Conservation (phyloP, 805 yeast species). For the Candida andamanensis region DNA sequence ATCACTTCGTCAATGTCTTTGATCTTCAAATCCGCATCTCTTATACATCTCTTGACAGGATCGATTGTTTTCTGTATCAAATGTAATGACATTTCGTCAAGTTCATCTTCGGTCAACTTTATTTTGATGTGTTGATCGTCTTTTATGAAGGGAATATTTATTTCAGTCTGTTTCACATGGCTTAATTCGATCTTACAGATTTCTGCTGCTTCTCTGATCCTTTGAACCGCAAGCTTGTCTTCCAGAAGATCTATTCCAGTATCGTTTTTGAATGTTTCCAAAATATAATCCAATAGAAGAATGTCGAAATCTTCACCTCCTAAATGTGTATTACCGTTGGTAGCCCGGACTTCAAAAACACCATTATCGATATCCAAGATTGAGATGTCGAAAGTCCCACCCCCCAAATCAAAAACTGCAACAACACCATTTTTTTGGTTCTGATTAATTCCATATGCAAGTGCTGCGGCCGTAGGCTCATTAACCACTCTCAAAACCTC, state of each 20-base stretch:
- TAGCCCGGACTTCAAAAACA: slow-evolving; percentile 75
- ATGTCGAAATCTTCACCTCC: slow-evolving; percentile 87
- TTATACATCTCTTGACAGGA: slow-evolving; percentile 69
- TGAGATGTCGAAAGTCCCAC: slow-evolving; percentile 82
- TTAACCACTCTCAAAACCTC: slow-evolving; percentile 72
- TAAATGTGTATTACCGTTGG: slow-evolving; percentile 79
- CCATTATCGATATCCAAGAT: slow-evolving; percentile 74
- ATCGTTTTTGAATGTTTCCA: slow-evolving; percentile 51
- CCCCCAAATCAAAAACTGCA: slow-evolving; percentile 72
- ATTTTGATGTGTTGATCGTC: slow-evolving; percentile 57
- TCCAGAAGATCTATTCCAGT: slow-evolving; percentile 45
- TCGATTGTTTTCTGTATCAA: slow-evolving; percentile 63
- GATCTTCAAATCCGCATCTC: slow-evolving; percentile 65
- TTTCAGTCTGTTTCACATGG: slow-evolving; percentile 54
- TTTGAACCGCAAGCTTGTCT: slow-evolving; percentile 59
- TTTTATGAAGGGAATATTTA: slow-evolving; percentile 66
- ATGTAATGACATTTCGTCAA: slow-evolving; percentile 62
- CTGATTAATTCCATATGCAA: slow-evolving; percentile 71
- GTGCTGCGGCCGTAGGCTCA: slow-evolving; percentile 84
- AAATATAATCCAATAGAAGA: slow-evolving; percentile 51
- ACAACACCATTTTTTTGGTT: slow-evolving; percentile 46
- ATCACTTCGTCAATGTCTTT: slow-evolving; percentile 70
- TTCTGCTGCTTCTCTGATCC: slow-evolving; percentile 78
- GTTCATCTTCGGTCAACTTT: slow-evolving; percentile 57
- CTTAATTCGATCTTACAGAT: slow-evolving; percentile 71